These are phyloP conservation scores for Saposhnikovia divaricata DNA, from an alignment of 129 eudicot species.

Conservation along the genomic window DNA sequence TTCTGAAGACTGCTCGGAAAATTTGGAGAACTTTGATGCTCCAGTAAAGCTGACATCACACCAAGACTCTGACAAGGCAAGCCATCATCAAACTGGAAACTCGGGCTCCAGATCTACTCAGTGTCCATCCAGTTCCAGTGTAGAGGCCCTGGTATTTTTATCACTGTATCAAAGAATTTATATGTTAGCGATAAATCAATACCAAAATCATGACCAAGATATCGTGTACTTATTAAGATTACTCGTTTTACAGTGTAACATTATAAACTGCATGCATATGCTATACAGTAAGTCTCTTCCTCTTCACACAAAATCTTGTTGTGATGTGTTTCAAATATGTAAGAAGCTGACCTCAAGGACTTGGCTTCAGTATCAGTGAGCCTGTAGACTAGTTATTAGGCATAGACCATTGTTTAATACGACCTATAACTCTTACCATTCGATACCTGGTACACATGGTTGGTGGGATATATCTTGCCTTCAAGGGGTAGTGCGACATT, in stretches of 20 bases:
- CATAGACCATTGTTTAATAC: neutral
- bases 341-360: neutral
- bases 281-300: no score
- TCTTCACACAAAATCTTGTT: no score
- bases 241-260: no score
- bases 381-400: neutral
- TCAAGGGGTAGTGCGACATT: no score
- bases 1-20: constrained; percentile 20
- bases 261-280: no score
- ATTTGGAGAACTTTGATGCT: constrained; percentile 13
- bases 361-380: neutral
- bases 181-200: no score
- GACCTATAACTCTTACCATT: neutral
- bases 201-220: no score
- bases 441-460: neutral
- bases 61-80: constrained; percentile 16
- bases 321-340: no score
- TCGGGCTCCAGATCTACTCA: constrained; percentile 23
- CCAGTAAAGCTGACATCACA: neutral
- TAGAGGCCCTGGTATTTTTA: constrained; percentile 17
- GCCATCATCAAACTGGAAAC: constrained; percentile 31
- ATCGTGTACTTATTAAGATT: no score
- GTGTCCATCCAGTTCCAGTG: constrained; percentile 23
- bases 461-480: no score
- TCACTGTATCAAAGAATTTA: neutral